These are phyloP conservation scores for Dactylellina parvicollis DNA, from an alignment of 2,329 filamentous ascomycete species.

Conservation along the genomic window DNA sequence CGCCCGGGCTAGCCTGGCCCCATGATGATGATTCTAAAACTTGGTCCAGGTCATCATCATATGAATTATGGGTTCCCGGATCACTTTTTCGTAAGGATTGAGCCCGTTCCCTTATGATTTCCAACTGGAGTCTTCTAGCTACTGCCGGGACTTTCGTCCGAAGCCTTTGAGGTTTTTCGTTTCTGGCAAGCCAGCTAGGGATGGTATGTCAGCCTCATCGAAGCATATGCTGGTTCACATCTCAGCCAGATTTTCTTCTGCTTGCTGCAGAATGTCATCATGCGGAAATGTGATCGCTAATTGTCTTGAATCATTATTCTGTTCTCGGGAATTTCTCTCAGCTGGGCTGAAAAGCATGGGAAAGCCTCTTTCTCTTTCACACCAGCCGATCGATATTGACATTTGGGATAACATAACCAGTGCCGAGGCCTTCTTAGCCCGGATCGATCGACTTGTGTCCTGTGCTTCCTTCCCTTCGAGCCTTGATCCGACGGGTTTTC, in stretches of 20 bases:
- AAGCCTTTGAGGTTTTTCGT: constrained; percentile 24
- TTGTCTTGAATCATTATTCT: not conserved
- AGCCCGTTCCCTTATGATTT: constrained; percentile 10
- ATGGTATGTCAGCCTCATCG: constrained; percentile 35
- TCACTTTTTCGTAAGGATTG: constrained; percentile 21
- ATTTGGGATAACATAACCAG: constrained; percentile 16
- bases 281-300: constrained; percentile 46
- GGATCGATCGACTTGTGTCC: constrained; percentile 31
- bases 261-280: constrained; percentile 53
- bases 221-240: constrained; percentile 4
- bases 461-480: not conserved
- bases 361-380: constrained; percentile 1
- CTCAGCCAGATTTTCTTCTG: constrained; percentile 6
- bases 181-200: constrained; percentile 1
- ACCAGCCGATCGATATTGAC: constrained; percentile 14
- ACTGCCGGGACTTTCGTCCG: constrained; percentile 50
- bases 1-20: constrained; percentile 27
- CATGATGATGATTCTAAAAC: constrained; percentile 41
- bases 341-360: constrained; percentile 36
- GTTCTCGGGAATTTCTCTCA: constrained; percentile 2
- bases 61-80: constrained; percentile 13
- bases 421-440: constrained; percentile 32
- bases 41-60: constrained; percentile 47
- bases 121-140: constrained; percentile 11
- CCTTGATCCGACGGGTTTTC: constrained; percentile 3